Evolutionary conservation across 2,329 filamentous ascomycete genomes (phyloP).

Genomic region (Colletotrichum melonis): DNA sequence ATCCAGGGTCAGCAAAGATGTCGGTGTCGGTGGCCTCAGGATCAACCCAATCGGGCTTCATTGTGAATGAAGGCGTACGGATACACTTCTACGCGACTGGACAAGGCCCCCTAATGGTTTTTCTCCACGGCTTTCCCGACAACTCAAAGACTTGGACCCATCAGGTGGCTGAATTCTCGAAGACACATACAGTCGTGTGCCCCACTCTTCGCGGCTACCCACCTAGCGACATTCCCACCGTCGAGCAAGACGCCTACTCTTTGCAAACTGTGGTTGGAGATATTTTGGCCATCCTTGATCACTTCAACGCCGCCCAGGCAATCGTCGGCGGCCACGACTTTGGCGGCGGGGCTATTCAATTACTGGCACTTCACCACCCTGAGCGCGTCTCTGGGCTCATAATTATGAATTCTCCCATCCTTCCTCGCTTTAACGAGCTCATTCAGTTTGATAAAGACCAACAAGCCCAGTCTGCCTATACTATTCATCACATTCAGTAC

Average conservation of each 20-base stretch:
- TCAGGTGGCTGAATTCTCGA: background rate
- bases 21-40: background rate
- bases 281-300: background rate
- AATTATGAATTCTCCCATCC: background rate
- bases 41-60: background rate
- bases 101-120: background rate
- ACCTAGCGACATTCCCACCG: background rate
- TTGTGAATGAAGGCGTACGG: background rate
- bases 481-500: background rate
- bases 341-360: background rate
- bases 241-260: background rate
- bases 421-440: background rate
- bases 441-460: background rate
- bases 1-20: too few species aligned
- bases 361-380: background rate
- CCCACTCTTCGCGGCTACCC: background rate
- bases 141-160: background rate
- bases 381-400: background rate
- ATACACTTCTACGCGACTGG: background rate
- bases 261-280: background rate
- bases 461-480: background rate
- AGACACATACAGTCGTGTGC: background rate
- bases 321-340: slow-evolving; percentile 3
- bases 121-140: slow-evolving; percentile 7
- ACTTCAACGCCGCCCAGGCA: background rate